A percentile compares a stretch with the other conserved stretches of the same genome.
Conservation (phyloP, 441 rosid genomes). For the Macaranga tanarius region DNA sequence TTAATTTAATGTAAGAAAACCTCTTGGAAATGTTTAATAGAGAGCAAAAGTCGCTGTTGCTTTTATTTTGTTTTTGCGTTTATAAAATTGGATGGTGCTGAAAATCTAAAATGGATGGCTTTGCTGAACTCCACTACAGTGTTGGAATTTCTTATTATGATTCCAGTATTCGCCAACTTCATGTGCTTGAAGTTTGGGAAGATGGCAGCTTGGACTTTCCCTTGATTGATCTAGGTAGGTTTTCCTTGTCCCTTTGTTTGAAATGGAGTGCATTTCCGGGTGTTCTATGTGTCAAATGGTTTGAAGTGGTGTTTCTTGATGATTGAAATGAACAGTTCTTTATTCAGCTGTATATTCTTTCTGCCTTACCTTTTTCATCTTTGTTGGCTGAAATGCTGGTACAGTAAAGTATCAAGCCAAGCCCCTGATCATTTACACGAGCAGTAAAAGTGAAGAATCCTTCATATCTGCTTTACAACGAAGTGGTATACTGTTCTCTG, state of each 20-base stretch:
- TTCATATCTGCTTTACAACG: constrained; percentile 77
- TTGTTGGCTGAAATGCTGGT: constrained; percentile 26
- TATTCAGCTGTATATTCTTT: not conserved
- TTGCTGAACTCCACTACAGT: constrained; percentile 37
- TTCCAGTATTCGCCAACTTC: constrained; percentile 75
- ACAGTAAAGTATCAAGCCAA: constrained; percentile 90
- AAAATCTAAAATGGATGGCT: constrained; percentile 1
- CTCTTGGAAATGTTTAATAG: not conserved
- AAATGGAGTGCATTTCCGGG: constrained; percentile 9
- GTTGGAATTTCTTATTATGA: constrained; percentile 92
- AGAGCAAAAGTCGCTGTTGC: not conserved
- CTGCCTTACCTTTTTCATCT: constrained; percentile 18
- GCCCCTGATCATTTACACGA: constrained; percentile 74
- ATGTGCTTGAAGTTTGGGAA: constrained; percentile 93
- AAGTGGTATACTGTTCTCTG: constrained; percentile 53
- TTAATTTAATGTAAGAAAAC: not conserved
- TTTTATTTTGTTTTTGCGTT: not conserved
- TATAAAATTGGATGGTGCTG: not conserved
- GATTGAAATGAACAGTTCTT: not conserved
- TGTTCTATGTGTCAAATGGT: not conserved
- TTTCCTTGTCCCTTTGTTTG: constrained; percentile 19
- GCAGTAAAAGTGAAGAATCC: constrained; percentile 90
- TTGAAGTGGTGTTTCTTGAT: constrained; percentile 5
- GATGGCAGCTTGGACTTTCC: constrained; percentile 73
- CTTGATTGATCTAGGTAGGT: constrained; percentile 74